Percentiles rank a stretch among this genome's conserved stretches.
phyloP scores from a whole-genome alignment of 2,329 filamentous ascomycete species.

The Fusarium sp. region DNA sequence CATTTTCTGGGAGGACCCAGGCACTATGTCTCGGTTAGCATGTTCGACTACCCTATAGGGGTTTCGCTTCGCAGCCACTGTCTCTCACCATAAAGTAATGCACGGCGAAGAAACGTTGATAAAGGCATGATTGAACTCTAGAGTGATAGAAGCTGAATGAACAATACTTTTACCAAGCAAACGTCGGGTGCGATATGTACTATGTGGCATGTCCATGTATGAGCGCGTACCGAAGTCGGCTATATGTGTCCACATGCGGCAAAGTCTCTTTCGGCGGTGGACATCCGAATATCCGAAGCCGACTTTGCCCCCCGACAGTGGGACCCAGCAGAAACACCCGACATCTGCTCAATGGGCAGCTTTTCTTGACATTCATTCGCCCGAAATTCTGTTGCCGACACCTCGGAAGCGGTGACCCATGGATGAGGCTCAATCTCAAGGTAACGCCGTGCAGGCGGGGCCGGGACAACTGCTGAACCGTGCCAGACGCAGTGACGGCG shows the following conservation, averaged over 20 bases:
- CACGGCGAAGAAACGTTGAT: background rate
- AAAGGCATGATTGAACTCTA: background rate
- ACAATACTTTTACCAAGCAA: background rate
- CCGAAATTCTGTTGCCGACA: background rate
- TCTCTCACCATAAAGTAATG: background rate
- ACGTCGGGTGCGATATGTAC: background rate
- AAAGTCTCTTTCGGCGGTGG: background rate
- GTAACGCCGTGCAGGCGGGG: background rate
- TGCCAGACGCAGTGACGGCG: background rate
- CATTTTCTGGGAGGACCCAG: slow-evolving; percentile 27
- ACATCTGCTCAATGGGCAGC: background rate
- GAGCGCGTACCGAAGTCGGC: background rate
- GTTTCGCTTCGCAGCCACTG: background rate
- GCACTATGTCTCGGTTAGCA: background rate
- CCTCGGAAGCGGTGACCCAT: background rate
- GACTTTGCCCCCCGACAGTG: background rate
- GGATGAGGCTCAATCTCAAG: background rate
- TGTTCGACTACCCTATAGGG: too few relatives aligned
- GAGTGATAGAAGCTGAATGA: background rate
- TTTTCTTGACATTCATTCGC: background rate
- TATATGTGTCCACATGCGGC: background rate
- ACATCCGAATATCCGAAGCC: background rate
- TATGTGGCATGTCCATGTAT: background rate
- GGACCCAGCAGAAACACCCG: background rate
- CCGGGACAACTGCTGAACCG: background rate